Evolutionary conservation across 2,329 filamentous ascomycete species (phyloP).

Genomic region (Ambrosiella beaveri): DNA sequence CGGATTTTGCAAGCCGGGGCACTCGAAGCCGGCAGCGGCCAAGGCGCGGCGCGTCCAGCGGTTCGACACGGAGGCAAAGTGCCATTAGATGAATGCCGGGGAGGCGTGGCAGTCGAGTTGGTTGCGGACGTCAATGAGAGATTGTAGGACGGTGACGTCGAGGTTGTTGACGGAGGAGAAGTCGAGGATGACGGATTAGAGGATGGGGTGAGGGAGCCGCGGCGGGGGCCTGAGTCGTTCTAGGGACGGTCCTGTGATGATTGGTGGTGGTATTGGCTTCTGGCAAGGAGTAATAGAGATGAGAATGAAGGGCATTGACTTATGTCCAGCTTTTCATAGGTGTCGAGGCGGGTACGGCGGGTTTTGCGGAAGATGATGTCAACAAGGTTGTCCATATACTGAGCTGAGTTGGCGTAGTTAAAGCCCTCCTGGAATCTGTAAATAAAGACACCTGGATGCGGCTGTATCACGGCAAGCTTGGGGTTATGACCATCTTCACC

Average conservation of each 20-base stretch:
- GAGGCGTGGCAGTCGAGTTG: constrained; percentile 35
- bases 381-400: constrained; percentile 32
- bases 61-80: constrained; percentile 37
- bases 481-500: constrained; percentile 35
- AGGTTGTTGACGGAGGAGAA: constrained; percentile 39
- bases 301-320: constrained; percentile 15
- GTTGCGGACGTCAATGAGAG: constrained; percentile 36
- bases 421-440: constrained; percentile 38
- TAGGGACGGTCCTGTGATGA: constrained; percentile 29
- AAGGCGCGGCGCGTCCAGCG: constrained; percentile 41
- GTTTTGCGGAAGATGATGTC: constrained; percentile 29
- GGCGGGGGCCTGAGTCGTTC: constrained; percentile 32
- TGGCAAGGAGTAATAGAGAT: neutral
- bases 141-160: constrained; percentile 40
- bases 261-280: constrained; percentile 1
- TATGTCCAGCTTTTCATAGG: constrained; percentile 30
- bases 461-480: constrained; percentile 26
- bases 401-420: constrained; percentile 37
- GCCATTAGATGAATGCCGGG: constrained; percentile 32
- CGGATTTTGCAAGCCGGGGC: constrained; percentile 19
- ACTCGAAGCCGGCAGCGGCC: constrained; percentile 38
- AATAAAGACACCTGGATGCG: constrained; percentile 36
- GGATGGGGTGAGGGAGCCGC: constrained; percentile 24
- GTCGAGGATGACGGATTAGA: constrained; percentile 39
- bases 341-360: constrained; percentile 26